Evolutionary conservation across 140 eudicot species (phyloP).

Genomic region (Oenanthe javanica): DNA sequence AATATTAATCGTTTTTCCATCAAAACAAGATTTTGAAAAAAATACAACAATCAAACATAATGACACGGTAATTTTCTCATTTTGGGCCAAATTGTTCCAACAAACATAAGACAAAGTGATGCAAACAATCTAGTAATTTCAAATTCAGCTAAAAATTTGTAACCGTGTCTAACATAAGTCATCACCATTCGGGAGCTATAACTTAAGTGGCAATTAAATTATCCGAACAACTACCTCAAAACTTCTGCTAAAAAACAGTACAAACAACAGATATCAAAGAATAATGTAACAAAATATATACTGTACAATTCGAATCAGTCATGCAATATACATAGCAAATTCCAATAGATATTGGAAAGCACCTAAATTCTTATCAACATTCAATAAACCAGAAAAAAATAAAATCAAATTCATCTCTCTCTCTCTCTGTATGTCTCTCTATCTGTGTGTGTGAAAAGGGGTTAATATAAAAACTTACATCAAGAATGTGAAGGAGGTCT

Average conservation of each 20-base stretch:
- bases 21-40: background rate
- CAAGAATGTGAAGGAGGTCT: constrained; percentile 44
- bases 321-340: background rate
- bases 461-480: constrained; percentile 28
- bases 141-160: background rate
- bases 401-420: background rate
- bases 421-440: background rate
- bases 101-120: background rate
- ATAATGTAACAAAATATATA: background rate
- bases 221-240: background rate
- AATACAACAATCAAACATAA: background rate
- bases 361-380: background rate
- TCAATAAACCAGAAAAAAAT: background rate
- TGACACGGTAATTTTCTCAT: background rate
- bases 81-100: background rate
- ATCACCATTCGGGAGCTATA: background rate
- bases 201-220: background rate
- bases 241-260: background rate
- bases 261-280: background rate
- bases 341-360: background rate
- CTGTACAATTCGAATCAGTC: background rate
- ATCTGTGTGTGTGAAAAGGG: background rate
- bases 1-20: background rate
- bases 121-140: background rate
- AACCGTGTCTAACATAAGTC: background rate